Base-by-base conservation (phyloP, 208 protist genomes). In the Trypanosoma rangeli region DNA sequence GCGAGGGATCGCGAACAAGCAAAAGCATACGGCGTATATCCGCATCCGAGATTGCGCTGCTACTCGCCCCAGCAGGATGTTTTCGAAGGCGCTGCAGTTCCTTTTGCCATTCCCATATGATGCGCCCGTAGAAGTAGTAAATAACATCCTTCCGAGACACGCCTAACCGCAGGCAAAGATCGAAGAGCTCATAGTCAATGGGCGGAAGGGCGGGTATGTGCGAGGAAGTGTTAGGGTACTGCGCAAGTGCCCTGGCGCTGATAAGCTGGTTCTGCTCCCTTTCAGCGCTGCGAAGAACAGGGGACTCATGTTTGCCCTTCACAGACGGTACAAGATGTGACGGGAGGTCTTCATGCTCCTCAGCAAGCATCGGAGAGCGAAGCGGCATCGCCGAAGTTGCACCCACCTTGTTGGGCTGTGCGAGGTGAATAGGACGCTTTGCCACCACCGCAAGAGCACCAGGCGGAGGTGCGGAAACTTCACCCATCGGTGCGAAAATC, bases 161-260 rank as follows among this genome's bases (percentile, higher is more conserved):
- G 18, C 86, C 84, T 10, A 93, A 80, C 13, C 84, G 83, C 42
- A 90, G 64, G 58, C 78, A 87, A 35, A 90, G 70, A 35, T 92
- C 84, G 53, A 89, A 87, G 20, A 95, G 74, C 60, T 93, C 85
- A 68, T 95, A 95, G 74, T 95, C 87, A 46, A 95, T 71, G 3
- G 90, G 90, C 16, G 83, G 85, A 37, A 86, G 42, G 35, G 64
- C 54, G 20, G 87, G 83, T 83, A 85, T 81, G 68, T 79, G 69
- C 1, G 83, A 73, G 63, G 74, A 75, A 16, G 82, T 90, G 15
- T 76, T 64, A 8, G 82, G 79, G 62, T 85, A 89, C 24, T 83
- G 82, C 1, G 84, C 84, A n/a, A 95, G 80, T 56, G 76, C 83
- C 39, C 74, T 75, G 5, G 89, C 89, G 58, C 80, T 89, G 20